Conservation (phyloP, 1,284 basidiomycete species). For the Ceraceosorus guamensis region DNA sequence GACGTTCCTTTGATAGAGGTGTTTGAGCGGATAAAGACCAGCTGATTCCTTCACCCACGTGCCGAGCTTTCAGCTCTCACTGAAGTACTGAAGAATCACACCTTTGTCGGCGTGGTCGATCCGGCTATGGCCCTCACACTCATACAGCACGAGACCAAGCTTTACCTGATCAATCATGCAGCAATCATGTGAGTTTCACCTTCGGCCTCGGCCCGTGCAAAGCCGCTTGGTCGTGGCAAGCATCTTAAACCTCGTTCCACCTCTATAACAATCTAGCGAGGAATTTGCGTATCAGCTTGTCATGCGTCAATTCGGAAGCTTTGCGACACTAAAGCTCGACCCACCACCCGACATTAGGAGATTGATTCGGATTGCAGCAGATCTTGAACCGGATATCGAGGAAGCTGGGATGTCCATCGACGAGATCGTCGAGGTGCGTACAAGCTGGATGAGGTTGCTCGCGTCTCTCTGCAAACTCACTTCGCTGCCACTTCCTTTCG, state of each 20-base stretch:
- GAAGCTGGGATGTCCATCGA: conserved; percentile 45
- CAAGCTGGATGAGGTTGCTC: neutral
- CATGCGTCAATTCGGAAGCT: conserved; percentile 81
- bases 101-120: conserved; percentile 89
- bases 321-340: conserved; percentile 67
- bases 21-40: too few relatives aligned
- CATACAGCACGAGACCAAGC: conserved; percentile 76
- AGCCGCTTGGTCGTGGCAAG: neutral
- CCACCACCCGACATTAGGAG: conserved; percentile 69
- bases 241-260: neutral
- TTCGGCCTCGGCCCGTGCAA: too few relatives aligned
- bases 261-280: conserved; percentile 56
- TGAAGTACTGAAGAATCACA: conserved; percentile 77
- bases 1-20: too few relatives aligned
- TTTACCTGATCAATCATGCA: conserved; percentile 80
- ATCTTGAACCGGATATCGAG: conserved; percentile 56
- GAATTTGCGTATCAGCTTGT: conserved; percentile 93
- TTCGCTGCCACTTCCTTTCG: too few relatives aligned
- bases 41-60: neutral
- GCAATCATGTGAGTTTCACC: conserved; percentile 19
- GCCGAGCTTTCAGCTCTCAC: conserved; percentile 58
- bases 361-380: conserved; percentile 71
- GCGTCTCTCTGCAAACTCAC: too few relatives aligned
- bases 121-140: conserved; percentile 65
- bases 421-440: conserved; percentile 60